Percentiles rank a stretch among this genome's conserved stretches.
These are phyloP conservation scores for Rostrohypoxylon terebratum DNA, from an alignment of 495 filamentous ascomycete species.

Conservation along the genomic window DNA sequence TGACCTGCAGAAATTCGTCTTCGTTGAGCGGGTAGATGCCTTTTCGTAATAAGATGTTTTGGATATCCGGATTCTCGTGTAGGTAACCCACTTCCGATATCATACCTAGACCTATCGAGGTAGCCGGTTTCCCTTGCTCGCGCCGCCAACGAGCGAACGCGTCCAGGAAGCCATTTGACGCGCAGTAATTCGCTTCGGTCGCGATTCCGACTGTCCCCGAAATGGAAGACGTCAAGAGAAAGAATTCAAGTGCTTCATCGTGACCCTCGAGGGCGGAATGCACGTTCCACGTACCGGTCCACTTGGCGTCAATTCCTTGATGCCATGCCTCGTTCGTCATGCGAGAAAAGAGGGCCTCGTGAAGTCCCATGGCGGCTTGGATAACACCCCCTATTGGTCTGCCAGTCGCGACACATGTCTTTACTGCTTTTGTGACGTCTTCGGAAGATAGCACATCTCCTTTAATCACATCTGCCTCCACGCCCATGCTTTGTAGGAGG, in stretches of 20 bases:
- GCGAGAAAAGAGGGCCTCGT: conserved; percentile 57
- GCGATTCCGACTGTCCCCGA: conserved; percentile 48
- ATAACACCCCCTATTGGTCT: conserved; percentile 45
- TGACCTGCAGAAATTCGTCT: conserved; percentile 30
- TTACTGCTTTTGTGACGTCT: conserved; percentile 41
- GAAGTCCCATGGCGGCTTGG: conserved; percentile 56
- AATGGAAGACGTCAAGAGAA: conserved; percentile 54
- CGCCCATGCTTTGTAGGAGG: conserved; percentile 46
- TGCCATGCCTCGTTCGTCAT: conserved; percentile 55
- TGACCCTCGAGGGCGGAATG: conserved; percentile 47
- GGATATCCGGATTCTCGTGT: conserved; percentile 50
- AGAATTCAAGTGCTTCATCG: conserved; percentile 47
- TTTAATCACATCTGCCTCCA: conserved; percentile 32
- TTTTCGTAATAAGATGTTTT: conserved; percentile 42
- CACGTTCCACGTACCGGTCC: conserved; percentile 55
- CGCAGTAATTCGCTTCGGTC: conserved; percentile 56
- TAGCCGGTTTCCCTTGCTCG: conserved; percentile 35
- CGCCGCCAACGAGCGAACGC: conserved; percentile 51
- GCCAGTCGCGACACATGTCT: conserved; percentile 13
- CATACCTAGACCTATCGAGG: conserved; percentile 43
- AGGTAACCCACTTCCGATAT: conserved; percentile 46
- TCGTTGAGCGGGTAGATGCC: conserved; percentile 48
- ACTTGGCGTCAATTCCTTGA: conserved; percentile 56
- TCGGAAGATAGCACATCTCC: conserved; percentile 39
- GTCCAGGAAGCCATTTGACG: conserved; percentile 54